Percentiles rank a stretch among this genome's conserved stretches.
phyloP scores from a whole-genome alignment of 1,139 yeast genomes.

The Chernovozyma sophiae-reginae region DNA sequence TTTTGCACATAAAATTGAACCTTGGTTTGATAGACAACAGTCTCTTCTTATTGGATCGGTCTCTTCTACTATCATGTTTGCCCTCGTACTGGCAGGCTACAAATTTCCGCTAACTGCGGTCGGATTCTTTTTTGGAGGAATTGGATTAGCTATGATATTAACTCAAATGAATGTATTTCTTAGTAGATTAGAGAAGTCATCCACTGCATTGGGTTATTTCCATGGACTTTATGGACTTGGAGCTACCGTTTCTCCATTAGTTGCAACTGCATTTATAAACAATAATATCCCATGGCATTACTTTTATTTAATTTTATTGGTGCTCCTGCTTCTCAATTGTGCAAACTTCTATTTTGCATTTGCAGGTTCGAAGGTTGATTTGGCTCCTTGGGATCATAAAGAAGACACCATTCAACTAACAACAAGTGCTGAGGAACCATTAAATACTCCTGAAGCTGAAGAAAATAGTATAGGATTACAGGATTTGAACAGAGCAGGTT shows the following conservation, averaged over 20 bases:
- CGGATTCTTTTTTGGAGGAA: conserved; percentile 49
- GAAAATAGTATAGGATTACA: conserved; percentile 4
- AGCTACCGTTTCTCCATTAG: conserved; percentile 31
- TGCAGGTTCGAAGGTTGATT: conserved; percentile 37
- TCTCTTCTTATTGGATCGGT: conserved; percentile 27
- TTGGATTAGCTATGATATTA: conserved; percentile 46
- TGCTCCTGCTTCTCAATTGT: conserved; percentile 20
- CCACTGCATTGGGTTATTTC: conserved; percentile 41
- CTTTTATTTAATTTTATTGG: conserved; percentile 42
- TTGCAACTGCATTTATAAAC: conserved; percentile 45
- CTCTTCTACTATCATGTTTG: conserved; percentile 24
- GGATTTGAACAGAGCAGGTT: conserved; percentile 1
- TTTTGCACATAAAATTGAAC: conserved; percentile 27
- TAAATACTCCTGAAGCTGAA: background rate
- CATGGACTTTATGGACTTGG: conserved; percentile 58
- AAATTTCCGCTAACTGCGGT: conserved; percentile 34
- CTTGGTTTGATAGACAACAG: conserved; percentile 27
- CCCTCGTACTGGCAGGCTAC: conserved; percentile 27
- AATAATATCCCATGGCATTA: conserved; percentile 45
- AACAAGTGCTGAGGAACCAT: background rate
- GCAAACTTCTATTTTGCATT: conserved; percentile 27
- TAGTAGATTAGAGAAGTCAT: conserved; percentile 38
- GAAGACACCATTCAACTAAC: conserved; percentile 9
- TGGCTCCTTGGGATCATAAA: conserved; percentile 29
- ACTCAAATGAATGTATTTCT: conserved; percentile 49